Percentiles rank a stretch among this genome's conserved stretches.
Conservation (phyloP, 2,329 filamentous ascomycete genomes). For the Colletotrichum kahawae region DNA sequence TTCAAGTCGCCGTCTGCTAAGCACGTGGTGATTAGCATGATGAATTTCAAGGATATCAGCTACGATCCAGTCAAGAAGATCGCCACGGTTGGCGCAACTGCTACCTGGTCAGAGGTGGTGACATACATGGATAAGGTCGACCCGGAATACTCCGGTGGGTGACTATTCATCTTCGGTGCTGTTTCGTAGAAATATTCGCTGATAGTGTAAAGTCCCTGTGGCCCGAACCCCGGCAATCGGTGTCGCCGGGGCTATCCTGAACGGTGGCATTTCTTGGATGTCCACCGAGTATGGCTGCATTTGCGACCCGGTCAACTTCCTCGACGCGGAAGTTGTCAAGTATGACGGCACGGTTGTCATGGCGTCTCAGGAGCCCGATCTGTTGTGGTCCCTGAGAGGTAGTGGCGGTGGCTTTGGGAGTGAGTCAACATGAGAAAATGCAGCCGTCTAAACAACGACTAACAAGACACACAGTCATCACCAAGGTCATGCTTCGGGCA, state of each 20-base stretch:
- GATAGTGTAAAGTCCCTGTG: neutral
- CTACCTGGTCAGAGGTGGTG: slow-evolving; percentile 1
- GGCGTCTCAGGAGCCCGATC: slow-evolving; percentile 4
- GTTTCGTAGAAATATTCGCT: neutral
- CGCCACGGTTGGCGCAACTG: neutral
- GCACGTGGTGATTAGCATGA: neutral
- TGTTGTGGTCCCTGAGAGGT: slow-evolving; percentile 6
- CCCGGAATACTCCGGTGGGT: neutral
- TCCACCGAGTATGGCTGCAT: neutral
- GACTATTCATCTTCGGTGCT: neutral
- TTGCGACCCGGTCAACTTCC: slow-evolving; percentile 8
- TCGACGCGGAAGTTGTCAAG: slow-evolving; percentile 7
- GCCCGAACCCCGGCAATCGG: slow-evolving; percentile 1
- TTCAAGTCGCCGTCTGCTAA: slow-evolving; percentile 8
- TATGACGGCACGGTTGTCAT: neutral
- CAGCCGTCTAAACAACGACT: neutral
- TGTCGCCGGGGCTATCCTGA: neutral
- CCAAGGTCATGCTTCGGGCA: neutral
- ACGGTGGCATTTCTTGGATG: slow-evolving; percentile 5
- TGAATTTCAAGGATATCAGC: neutral
- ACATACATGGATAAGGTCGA: slow-evolving; percentile 2
- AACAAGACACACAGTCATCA: neutral
- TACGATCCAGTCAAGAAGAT: slow-evolving; percentile 6
- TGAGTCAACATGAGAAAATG: neutral
- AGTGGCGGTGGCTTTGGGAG: slow-evolving; percentile 7